Base-by-base conservation (phyloP, 192 early-diverging fungal genomes). In the Linnemannia elongata region DNA sequence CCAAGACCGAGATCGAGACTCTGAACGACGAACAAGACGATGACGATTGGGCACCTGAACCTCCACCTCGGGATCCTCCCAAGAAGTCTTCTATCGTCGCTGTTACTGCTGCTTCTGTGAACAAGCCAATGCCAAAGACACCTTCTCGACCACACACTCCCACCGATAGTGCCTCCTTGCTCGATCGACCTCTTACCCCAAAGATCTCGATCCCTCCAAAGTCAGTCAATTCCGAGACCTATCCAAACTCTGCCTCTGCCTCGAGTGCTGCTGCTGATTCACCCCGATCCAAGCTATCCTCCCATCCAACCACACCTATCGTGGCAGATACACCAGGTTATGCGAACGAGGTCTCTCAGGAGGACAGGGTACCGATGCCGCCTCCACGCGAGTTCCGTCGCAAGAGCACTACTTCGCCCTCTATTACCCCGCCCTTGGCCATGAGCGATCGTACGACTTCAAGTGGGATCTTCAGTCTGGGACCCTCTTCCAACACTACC, bases 381-480 rank as follows among this genome's bases (percentile, higher is more conserved):
- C 79, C 76, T 17, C 85, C 85, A 1, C 69, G 85, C 52, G 85
- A 87, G 36, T 87, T 87, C 72, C 79, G 76, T 1, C 79, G 79
- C 6, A 80, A 87, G 45, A 81, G 70, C 41, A 35, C 60, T 18
- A 38, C 83, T 20, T 54, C 83, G 9, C 27, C 75, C 57, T 36
- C 39, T 38, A 8, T 49, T 60, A 13, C 33, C 42, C 5, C 45
- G 42, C 17, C 15, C 13, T 49, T 54, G 55, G 1, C 20, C 55
- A 27, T 39, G 20, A 72, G 12, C 7, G 24, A 18, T 12, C 35
- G 39, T 6, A n/a, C 38, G 9, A n/a, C 38, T 13, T 35, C 75
- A 2, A 69, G 45, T 49, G 70, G 81, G 47, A 49, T 82, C 27
- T 82, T 82, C 42, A 82, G 68, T n/a, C 27, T 57, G 6, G 68